Conservation (phyloP, 306 rosid species). For the Casuarina cunninghamiana region DNA sequence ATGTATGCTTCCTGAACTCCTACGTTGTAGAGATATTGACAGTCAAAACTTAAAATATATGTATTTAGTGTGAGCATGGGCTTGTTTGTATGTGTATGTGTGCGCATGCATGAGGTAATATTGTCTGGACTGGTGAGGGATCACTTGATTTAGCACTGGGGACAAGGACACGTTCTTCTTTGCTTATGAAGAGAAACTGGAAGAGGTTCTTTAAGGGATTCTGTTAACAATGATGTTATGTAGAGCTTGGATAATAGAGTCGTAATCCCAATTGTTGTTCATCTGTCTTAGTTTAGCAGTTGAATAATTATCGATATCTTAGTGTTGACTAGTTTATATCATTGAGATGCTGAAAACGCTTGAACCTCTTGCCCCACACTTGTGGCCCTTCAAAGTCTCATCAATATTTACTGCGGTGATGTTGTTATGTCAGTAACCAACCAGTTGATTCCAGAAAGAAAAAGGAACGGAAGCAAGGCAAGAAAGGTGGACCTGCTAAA, state of each 20-base stretch:
- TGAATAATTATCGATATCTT: no score
- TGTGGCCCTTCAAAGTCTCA: neutral
- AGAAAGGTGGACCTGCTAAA: constrained; percentile 45
- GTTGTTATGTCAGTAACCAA: constrained; percentile 52
- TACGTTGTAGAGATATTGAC: neutral
- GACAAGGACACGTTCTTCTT: neutral
- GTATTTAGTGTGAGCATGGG: neutral
- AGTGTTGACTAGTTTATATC: neutral
- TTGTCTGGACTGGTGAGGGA: neutral
- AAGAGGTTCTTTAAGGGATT: neutral
- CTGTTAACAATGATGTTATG: neutral
- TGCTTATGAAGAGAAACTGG: neutral
- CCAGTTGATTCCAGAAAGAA: constrained; percentile 51
- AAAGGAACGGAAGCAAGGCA: constrained; percentile 56
- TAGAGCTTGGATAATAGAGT: neutral
- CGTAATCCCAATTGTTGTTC: neutral
- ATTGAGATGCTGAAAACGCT: neutral
- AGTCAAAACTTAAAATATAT: neutral
- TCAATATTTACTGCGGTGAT: constrained; percentile 11
- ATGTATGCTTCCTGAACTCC: constrained; percentile 47
- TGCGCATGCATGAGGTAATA: neutral
- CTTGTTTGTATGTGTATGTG: neutral
- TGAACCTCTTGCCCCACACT: no score
- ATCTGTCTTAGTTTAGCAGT: neutral
- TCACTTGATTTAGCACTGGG: neutral